A percentile compares a stretch with the other conserved stretches of the same genome.
phyloP scores from a whole-genome alignment of 108 stramenopile species.

The Cyclotella sp. region DNA sequence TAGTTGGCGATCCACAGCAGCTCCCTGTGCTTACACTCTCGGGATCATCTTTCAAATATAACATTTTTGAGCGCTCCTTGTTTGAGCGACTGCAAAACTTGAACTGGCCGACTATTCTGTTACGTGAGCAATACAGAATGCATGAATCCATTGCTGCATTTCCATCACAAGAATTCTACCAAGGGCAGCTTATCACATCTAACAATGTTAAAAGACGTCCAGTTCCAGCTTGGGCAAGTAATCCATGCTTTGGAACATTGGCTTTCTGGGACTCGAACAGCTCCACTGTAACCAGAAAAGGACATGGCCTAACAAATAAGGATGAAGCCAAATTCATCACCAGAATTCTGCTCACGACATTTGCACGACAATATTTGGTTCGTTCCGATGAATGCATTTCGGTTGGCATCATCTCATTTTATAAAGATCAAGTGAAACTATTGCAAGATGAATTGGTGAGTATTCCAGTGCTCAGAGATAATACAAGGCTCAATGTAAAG shows the following conservation, averaged over 20 bases:
- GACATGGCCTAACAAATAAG: slow-evolving; percentile 42
- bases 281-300: slow-evolving; percentile 17
- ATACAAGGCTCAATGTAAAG: slow-evolving; percentile 37
- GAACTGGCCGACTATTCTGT: slow-evolving; percentile 68
- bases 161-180: slow-evolving; percentile 68
- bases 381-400: slow-evolving; percentile 24
- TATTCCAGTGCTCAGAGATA: slow-evolving; percentile 21
- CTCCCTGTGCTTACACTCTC: slow-evolving; percentile 84
- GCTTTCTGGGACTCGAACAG: slow-evolving; percentile 49
- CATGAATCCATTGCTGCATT: slow-evolving; percentile 67
- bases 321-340: slow-evolving; percentile 60
- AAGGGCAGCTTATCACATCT: slow-evolving; percentile 48
- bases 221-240: slow-evolving; percentile 28
- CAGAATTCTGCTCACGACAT: slow-evolving; percentile 28
- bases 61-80: slow-evolving; percentile 62
- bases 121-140: slow-evolving; percentile 89
- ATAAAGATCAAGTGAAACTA: slow-evolving; percentile 57
- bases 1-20: slow-evolving; percentile 80
- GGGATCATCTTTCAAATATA: slow-evolving; percentile 39
- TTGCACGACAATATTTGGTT: slow-evolving; percentile 22
- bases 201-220: slow-evolving; percentile 37
- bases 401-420: slow-evolving; percentile 65
- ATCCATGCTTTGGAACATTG: slow-evolving; percentile 46
- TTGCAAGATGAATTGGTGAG: slow-evolving; percentile 28
- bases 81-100: slow-evolving; percentile 81